Conservation (phyloP, 495 filamentous ascomycete genomes). For the Aspergillus taichungensis region DNA sequence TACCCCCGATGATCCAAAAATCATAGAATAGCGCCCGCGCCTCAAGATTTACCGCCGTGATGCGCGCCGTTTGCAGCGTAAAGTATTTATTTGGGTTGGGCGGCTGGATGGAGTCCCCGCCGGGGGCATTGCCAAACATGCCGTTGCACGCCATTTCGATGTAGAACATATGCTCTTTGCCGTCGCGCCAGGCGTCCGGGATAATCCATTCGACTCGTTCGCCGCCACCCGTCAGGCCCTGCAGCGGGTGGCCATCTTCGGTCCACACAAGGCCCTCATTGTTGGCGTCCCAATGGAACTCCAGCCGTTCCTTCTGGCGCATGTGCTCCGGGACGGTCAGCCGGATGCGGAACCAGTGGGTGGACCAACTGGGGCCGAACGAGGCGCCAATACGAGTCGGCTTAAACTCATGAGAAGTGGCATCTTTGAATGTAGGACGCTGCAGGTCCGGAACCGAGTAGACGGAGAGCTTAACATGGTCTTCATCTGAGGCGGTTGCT, state of each 20-base stretch:
- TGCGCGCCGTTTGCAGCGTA: conserved; percentile 67
- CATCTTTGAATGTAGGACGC: conserved; percentile 85
- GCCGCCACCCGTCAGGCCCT: conserved; percentile 87
- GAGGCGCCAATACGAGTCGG: conserved; percentile 64
- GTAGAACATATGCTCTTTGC: conserved; percentile 80
- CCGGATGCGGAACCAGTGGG: conserved; percentile 90
- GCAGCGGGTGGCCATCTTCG: conserved; percentile 77
- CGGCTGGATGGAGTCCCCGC: conserved; percentile 81
- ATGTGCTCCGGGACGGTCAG: conserved; percentile 69
- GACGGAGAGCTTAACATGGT: conserved; percentile 76
- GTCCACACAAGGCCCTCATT: conserved; percentile 90
- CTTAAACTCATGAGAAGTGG: conserved; percentile 68
- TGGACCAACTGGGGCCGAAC: conserved; percentile 95
- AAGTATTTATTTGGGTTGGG: conserved; percentile 76
- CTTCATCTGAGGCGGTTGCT: conserved; percentile 57
- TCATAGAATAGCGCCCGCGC: conserved; percentile 79
- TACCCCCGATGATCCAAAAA: conserved; percentile 82
- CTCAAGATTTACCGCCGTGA: conserved; percentile 79
- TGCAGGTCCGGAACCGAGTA: conserved; percentile 73
- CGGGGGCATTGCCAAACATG: conserved; percentile 92
- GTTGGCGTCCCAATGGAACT: conserved; percentile 91
- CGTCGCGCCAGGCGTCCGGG: conserved; percentile 69
- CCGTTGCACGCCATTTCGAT: conserved; percentile 98
- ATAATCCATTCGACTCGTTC: conserved; percentile 88
- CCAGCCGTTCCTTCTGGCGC: conserved; percentile 63